Percentiles rank a stretch among this genome's conserved stretches.
These are phyloP conservation scores for Apiotrichum gamsii DNA, from an alignment of 1,284 basidiomycete genomes.

Conservation along the genomic window DNA sequence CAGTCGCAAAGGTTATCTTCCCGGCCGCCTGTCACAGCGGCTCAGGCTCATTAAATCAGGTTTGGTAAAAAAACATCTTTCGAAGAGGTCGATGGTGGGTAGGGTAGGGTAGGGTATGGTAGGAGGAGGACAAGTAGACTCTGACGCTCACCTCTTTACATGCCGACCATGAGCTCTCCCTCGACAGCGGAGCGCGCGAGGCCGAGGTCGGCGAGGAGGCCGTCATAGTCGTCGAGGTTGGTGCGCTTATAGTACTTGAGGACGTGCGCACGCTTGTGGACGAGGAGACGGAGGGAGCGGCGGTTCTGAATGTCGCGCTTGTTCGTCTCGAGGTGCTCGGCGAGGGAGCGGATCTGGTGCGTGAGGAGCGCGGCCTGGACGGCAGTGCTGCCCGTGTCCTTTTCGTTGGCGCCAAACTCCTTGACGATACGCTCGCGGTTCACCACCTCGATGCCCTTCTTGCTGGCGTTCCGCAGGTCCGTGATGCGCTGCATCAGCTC, in stretches of 20 bases:
- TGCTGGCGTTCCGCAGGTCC: slow-evolving; percentile 81
- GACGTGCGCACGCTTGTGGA: slow-evolving; percentile 76
- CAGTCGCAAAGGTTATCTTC: slow-evolving; percentile 27
- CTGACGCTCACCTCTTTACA: slow-evolving; percentile 13
- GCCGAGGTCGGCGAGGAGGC: slow-evolving; percentile 65
- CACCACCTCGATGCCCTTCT: slow-evolving; percentile 73
- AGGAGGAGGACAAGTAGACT: not conserved
- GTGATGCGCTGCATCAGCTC: slow-evolving; percentile 63
- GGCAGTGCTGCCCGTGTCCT: slow-evolving; percentile 71
- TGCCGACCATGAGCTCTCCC: slow-evolving; percentile 67
- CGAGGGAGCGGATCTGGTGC: slow-evolving; percentile 74
- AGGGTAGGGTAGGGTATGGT: not conserved
- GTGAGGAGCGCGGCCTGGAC: slow-evolving; percentile 89
- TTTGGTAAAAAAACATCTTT: slow-evolving; percentile 42
- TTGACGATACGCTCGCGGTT: slow-evolving; percentile 73
- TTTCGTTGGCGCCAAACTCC: slow-evolving; percentile 58
- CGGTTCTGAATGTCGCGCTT: slow-evolving; percentile 75
- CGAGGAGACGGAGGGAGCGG: slow-evolving; percentile 62
- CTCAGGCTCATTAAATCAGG: slow-evolving; percentile 49
- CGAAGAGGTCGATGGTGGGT: slow-evolving; percentile 3
- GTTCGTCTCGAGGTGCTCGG: slow-evolving; percentile 62
- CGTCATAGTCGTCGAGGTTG: slow-evolving; percentile 66
- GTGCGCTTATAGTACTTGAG: slow-evolving; percentile 70
- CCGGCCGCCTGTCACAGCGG: slow-evolving; percentile 12
- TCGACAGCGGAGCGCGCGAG: slow-evolving; percentile 75